Evolutionary conservation across 768 basidiomycete genomes (phyloP), one percentile per base, ranked within the genome.

Genomic region (Hygrocybe coccinea): DNA sequence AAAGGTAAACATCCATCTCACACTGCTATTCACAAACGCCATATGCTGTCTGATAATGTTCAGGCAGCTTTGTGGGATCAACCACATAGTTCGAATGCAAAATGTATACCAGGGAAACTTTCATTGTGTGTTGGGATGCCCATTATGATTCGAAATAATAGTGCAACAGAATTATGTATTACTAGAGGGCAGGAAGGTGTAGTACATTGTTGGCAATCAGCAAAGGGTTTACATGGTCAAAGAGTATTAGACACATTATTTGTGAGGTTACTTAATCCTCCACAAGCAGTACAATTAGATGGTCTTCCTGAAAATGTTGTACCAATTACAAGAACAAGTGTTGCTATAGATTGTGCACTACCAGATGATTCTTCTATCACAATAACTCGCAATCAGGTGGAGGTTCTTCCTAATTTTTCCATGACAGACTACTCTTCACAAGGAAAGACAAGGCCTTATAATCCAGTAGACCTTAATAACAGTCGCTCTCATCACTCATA

Each of bases 141-240:
- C 50, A 59, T 71, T 3, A 64, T 69, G 50, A 59, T 70, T 9
- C 41, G 59, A 15, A 56, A 60, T 43, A 71, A 71, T 60, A 53
- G 59, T 38, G 65, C 64, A 1, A 70, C 67, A 25, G 69, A 70
- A 22, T 50, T 66, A 3, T 66, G 67, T 46, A 67, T 69, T 3
- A 71, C 69, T 19, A 65, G 65, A 51, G 70, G 70, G 1, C 66
- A 67, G 57, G 66, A 70, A 54, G 69, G 55, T 2, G 41, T 46
- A 36, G 65, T 71, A 2, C 36, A 50, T 53, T 64, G 63, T 1
- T 71, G 70, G 70, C 44, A 64, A 11, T 49, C 55, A 17, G 25
- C 17, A 36, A 54, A n/a, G 7, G 60, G 62, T 11, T 17, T 50
- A 10, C 17, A 53, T 21, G 65, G 62, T 11, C 60, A 60, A 44